Evolutionary conservation across 2,329 filamentous ascomycete species (phyloP), one percentile per base, ranked within the genome.

Genomic region (Penicillium aurantiogriseum): DNA sequence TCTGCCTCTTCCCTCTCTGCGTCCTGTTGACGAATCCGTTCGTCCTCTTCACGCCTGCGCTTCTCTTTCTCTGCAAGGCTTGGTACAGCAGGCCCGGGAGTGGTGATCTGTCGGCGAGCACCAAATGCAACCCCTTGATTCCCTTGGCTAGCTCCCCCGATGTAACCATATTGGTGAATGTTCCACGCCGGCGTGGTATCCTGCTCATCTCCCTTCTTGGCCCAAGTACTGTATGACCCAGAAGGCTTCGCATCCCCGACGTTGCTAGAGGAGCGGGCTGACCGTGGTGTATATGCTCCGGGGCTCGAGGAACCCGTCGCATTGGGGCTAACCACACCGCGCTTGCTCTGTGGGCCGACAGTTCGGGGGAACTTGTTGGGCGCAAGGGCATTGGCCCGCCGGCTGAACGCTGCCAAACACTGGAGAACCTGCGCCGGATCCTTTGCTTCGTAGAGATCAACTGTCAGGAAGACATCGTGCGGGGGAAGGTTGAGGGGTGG

Each of bases 91-190:
- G 94, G 94, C 33, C 85, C 82, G 15, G 91, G 85, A 67, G 83
- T 91, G 9, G 92, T 97, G 71, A 99, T 97, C 77, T 99, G 94
- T 59, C 94, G 86, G 67, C 92, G 85, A 19, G 88, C 91, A 55
- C 94, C 94, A 75, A 97, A 97, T 11, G 90, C 86, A 66, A 99
- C 91, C 19, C 94, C 94, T 60, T 97, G 86, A 67, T 96, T 97
- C 3, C 91, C 93, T 74, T 99, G 94, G 69, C 91, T 97, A 27
- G 94, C 94, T 48, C 94, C 94, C 57, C 94, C 94, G 89, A 97
- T 94, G 76, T 97, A 99, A 8, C 94, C 92, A 71, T 99, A 99
- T 72, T 99, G 94, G 56, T 92, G 89, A 66, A 97, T 97, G 72
- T 97, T 99, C 94, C 94, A 99, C 1, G 94, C 94, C 0, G 94